Base-by-base conservation (phyloP, 2,329 filamentous ascomycete genomes). In the Aureobasidium sp. region DNA sequence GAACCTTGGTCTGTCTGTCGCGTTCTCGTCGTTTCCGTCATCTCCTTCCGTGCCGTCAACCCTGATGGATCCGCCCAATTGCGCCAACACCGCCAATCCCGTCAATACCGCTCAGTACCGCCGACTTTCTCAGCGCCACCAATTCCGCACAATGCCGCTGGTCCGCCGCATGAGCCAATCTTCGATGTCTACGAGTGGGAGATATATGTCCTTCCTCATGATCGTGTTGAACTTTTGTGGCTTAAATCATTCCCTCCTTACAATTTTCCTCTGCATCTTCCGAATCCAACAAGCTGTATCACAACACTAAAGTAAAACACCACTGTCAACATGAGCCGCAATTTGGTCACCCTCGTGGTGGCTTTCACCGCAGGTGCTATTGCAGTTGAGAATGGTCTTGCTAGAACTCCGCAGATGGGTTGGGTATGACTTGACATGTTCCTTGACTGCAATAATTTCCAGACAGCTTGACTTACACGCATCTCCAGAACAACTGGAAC, bases 401-500 rank as follows among this genome's bases (percentile, higher is more conserved):
- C 72, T 24, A 63, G 73, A 40, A 69, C 70, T 2, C 73, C 73
- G 4, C 72, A 74, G 61, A 74, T 75, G 73, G 73, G 73, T 24
- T 75, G 72, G 73, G 67, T 73, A 60, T 70, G 71, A 12, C 22
- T 49, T 19, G 12, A 9, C 15, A 11, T 50, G 17, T 8, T 15
- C 14, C 5, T 39, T 17, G 2, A 7, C 15, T n/a, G 37, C 15
- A 39, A 7, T 12, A 17, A 7, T 2, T 17, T 39, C 15, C 3
- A 33, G 31, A 33, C 9, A 33, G 31, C 9, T 33, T 33, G 31
- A 33, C 31, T 33, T 33, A 33, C 31, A 33, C 31, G 11, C 31
- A 33, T 33, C 1, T 33, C 31, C 29, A 64, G 74, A 73, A 76
- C 66, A 73, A 72, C 29, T 77, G 75, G 76, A 79, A 79, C 63